phyloP scores from a whole-genome alignment of 257 asterid species.

The Verbascum thapsus region DNA sequence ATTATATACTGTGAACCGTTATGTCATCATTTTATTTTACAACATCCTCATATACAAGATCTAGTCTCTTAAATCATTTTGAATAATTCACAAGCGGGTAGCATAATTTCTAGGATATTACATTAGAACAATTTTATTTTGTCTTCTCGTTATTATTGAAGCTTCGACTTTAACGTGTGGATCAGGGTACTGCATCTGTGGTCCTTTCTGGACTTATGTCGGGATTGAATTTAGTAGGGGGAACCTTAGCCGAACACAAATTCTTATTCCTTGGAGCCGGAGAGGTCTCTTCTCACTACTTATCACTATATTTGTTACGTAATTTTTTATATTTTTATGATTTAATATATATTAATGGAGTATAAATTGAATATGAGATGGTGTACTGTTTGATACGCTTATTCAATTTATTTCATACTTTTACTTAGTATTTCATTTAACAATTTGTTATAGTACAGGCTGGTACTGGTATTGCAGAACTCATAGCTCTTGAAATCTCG shows the following conservation, averaged over 20 bases:
- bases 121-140: too few relatives aligned
- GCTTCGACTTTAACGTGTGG: constrained; percentile 14
- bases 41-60: too few relatives aligned
- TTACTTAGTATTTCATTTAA: too few relatives aligned
- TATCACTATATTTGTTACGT: too few relatives aligned
- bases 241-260: constrained; percentile 67
- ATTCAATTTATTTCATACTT: too few relatives aligned
- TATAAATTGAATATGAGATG: background rate
- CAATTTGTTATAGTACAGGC: constrained; percentile 66
- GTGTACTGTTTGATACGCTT: background rate
- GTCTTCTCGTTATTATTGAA: background rate
- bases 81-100: too few relatives aligned
- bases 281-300: constrained; percentile 49
- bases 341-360: background rate
- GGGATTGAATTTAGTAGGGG: constrained; percentile 62
- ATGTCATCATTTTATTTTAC: too few relatives aligned
- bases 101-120: too few relatives aligned
- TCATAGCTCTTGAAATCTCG: constrained; percentile 89
- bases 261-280: constrained; percentile 90
- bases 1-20: too few relatives aligned
- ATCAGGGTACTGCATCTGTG: constrained; percentile 86
- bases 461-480: constrained; percentile 96
- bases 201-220: constrained; percentile 80
- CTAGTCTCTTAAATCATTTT: too few relatives aligned
- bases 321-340: constrained; percentile 10